phyloP scores from a whole-genome alignment of 257 asterid genomes.

The Haberlea rhodopensis region DNA sequence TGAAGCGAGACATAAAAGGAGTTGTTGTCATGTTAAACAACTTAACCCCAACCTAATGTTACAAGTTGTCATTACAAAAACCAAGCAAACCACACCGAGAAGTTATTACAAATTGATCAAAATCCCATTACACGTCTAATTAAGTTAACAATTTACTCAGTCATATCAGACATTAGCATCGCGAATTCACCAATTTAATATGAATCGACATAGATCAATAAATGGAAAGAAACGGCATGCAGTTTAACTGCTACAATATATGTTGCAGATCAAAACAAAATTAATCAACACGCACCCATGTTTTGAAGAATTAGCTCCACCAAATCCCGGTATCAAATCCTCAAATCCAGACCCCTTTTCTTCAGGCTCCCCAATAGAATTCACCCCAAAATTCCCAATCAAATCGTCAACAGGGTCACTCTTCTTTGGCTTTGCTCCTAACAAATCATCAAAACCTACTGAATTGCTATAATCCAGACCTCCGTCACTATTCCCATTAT shows the following conservation, averaged over 20 bases:
- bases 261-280: background rate
- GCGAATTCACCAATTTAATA: background rate
- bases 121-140: background rate
- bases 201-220: background rate
- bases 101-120: background rate
- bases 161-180: background rate
- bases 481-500: slow-evolving; percentile 12
- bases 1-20: background rate
- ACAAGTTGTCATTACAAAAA: background rate
- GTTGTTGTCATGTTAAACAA: background rate
- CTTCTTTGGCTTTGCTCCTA: slow-evolving; percentile 36
- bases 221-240: background rate
- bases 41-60: background rate
- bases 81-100: background rate
- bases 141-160: background rate
- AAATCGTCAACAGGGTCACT: slow-evolving; percentile 48
- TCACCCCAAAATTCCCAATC: slow-evolving; percentile 46
- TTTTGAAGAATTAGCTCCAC: slow-evolving; percentile 39
- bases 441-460: slow-evolving; percentile 37
- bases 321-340: slow-evolving; percentile 60
- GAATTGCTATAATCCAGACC: slow-evolving; percentile 22
- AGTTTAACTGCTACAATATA: too few species aligned
- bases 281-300: slow-evolving; percentile 29
- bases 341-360: slow-evolving; percentile 38
- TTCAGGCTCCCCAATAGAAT: slow-evolving; percentile 29